A percentile compares a stretch with the other conserved stretches of the same genome.
Conservation (phyloP, 2,329 filamentous ascomycete genomes). For the Beauveria caledonica region DNA sequence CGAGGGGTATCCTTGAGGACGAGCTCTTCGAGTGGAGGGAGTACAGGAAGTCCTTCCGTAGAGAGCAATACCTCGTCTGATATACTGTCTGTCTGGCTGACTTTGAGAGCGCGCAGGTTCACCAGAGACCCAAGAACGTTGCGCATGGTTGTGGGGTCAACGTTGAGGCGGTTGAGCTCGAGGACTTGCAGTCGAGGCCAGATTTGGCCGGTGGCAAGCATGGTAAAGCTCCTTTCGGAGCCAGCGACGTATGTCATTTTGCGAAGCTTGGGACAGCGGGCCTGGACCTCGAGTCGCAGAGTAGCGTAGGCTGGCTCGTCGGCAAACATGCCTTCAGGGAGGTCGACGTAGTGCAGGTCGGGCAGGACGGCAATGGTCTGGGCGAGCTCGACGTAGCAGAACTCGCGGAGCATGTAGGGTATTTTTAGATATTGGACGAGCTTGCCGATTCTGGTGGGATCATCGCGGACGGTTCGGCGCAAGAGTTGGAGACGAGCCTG, state of each 20-base stretch:
- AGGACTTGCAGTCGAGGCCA: constrained; percentile 68
- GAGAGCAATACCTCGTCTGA: constrained; percentile 69
- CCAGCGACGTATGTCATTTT: constrained; percentile 83
- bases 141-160: constrained; percentile 64
- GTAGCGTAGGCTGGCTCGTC: constrained; percentile 70
- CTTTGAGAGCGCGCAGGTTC: constrained; percentile 63
- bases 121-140: constrained; percentile 61
- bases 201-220: constrained; percentile 53
- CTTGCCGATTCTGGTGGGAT: constrained; percentile 58
- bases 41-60: constrained; percentile 57
- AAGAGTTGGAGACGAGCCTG: constrained; percentile 69
- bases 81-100: constrained; percentile 61
- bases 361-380: constrained; percentile 78
- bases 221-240: constrained; percentile 67
- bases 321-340: constrained; percentile 79
- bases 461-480: constrained; percentile 72
- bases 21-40: constrained; percentile 68
- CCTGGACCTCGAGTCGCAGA: constrained; percentile 76
- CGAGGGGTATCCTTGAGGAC: constrained; percentile 63
- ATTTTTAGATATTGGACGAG: constrained; percentile 75
- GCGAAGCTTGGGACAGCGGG: constrained; percentile 70
- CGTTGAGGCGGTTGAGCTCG: constrained; percentile 58
- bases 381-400: constrained; percentile 74
- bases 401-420: constrained; percentile 91
- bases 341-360: constrained; percentile 80